Conservation (phyloP, 768 basidiomycete genomes). For the Austroboletus eburneus region DNA sequence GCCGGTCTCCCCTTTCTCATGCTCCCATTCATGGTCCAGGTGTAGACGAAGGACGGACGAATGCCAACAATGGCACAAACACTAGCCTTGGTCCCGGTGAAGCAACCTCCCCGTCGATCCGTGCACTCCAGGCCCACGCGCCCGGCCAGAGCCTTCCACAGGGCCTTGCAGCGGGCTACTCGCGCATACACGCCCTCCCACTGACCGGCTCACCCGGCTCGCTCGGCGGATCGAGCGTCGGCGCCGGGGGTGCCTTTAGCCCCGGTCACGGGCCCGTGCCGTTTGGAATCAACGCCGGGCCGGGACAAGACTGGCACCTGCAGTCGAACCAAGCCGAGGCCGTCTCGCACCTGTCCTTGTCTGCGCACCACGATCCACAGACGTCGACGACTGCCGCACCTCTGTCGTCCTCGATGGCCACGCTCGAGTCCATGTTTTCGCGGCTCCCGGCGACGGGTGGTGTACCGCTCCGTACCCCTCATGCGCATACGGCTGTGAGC, state of each 20-base stretch:
- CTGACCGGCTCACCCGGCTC: slow-evolving; percentile 36
- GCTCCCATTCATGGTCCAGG: slow-evolving; percentile 24
- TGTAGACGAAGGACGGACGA: slow-evolving; percentile 23
- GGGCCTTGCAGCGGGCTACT: slow-evolving; percentile 87
- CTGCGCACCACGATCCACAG: slow-evolving; percentile 22
- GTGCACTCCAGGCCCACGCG: slow-evolving; percentile 83
- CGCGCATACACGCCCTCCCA: slow-evolving; percentile 76
- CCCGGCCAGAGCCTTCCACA: slow-evolving; percentile 91
- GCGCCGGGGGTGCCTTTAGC: slow-evolving; percentile 24
- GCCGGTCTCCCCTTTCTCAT: slow-evolving; percentile 28
- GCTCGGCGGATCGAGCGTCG: slow-evolving; percentile 24
- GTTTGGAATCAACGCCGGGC: slow-evolving; percentile 28
- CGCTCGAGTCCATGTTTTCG: slow-evolving; percentile 53
- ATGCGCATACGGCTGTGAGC: slow-evolving; percentile 16
- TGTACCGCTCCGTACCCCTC: slow-evolving; percentile 26
- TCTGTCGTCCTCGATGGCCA: slow-evolving; percentile 20
- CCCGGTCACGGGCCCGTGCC: slow-evolving; percentile 30
- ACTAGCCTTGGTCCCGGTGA: slow-evolving; percentile 25
- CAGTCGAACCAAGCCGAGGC: slow-evolving; percentile 24
- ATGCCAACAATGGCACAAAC: slow-evolving; percentile 7
- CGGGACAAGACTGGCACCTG: slow-evolving; percentile 27
- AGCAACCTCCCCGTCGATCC: slow-evolving; percentile 60
- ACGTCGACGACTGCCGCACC: slow-evolving; percentile 4
- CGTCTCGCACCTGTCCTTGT: slow-evolving; percentile 21
- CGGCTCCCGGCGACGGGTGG: slow-evolving; percentile 32